Base-by-base conservation (phyloP, 192 early-diverging fungal genomes). In the Backusella morwellensis region DNA sequence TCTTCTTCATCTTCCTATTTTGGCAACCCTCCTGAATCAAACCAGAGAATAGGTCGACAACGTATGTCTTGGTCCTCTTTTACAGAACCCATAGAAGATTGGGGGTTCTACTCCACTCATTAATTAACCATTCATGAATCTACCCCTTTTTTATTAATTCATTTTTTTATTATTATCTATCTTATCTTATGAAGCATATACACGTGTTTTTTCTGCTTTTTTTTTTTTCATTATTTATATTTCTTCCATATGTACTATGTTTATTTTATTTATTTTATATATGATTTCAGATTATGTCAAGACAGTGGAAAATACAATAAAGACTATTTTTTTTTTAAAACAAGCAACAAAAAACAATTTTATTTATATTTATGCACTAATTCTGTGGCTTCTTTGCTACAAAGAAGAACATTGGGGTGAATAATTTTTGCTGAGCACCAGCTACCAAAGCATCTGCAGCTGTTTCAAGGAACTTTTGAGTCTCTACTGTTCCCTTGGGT, bases 331-430 rank as follows among this genome's bases (percentile, higher is more conserved):
- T 26, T 23, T 54, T 32, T 32, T 32, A 3, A 50, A 50, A 50
- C 47, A 50, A 21, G 12, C 42, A 44, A 44, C 14, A 40, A 12
- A 11, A 40, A 40, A 17, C 35, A n/a, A 2, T 2, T 70, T 15
- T 41, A 23, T 41, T 36, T 70, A 23, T 70, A 36, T 26, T 3
- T 63, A 63, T 63, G 1, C 17, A 54, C n/a, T 63, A 63, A 63
- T 74, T 36, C n/a, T 76, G 36, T 32, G 92, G 93, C 80, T 95
- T 93, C 71, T 86, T 86, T 14, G 89, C 93, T 68, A 91, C 90
- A 50, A 95, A 91, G 72, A 94, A 91, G 86, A 92, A 98, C 97
- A 98, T 98, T 76, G 97, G 97, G 5, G 97, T 98, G 78, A 98
- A 97, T 56, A 98, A 82, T 52, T 93, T 88, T 77, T 89, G 73